Base-by-base conservation (phyloP, 2,329 filamentous ascomycete species). In the Alternaria viburni region DNA sequence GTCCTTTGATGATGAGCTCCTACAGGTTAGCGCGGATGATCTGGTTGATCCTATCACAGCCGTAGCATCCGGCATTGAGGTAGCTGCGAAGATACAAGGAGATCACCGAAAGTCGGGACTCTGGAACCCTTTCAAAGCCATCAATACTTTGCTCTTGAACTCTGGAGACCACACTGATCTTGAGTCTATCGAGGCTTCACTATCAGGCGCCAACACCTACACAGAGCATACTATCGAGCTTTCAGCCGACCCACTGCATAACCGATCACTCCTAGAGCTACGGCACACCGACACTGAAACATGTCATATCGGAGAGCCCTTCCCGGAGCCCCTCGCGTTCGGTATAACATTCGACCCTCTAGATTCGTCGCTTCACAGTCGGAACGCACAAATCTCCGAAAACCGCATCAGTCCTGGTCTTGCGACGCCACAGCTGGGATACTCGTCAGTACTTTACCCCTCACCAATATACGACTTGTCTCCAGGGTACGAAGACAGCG, bases 1-100 rank as follows among this genome's bases (percentile, higher is more conserved):
- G 43, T 7, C 50, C n/a, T 65, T 58, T 17, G 55, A 65, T 30
- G 44, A 8, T 15, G 26, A 23, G 9, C 50, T 65, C n/a, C 44
- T 65, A 7, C 13, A 30, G 12, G 36, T 65, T 5, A 32, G 59
- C n/a, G 17, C 58, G 4, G 30, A 41, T 4, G 55, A 65, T 19
- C 26, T 60, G 8, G 17, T 60, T 15, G 45, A 63, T 36, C 19
- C 21, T 15, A n/a, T 41, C 9, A n/a, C 30, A 13, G 56, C 32
- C 21, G 46, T n/a, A 17, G 43, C 46, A 32, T 54, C 51, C 6
- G 51, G 21, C 15, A 54, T 54, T 15, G 32, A 52, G 17, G 50
- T 44, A 6, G 51, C 28, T 54, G 12, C 21, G n/a, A 36, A 44
- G 25, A 36, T 44, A 19, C 41, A 56, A 45, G 13, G 41, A 26